phyloP scores from a whole-genome alignment of 83 land plant genomes.

The Thuja plicata region DNA sequence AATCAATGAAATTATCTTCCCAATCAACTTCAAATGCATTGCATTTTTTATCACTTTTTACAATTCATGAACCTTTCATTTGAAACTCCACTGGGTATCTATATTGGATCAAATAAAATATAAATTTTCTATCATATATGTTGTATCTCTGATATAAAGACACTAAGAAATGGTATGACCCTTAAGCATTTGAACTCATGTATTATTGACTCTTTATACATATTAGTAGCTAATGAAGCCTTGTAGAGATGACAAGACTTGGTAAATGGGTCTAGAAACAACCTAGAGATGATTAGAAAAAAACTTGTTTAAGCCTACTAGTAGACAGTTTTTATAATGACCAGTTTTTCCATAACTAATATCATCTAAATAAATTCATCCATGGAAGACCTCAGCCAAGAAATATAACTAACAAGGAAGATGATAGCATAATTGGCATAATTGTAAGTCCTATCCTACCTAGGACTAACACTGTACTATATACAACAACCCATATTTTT shows the following conservation, averaged over 20 bases:
- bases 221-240: not conserved
- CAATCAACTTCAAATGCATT: not conserved
- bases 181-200: not conserved
- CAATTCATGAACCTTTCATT: not conserved
- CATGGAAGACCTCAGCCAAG: not conserved
- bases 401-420: not conserved
- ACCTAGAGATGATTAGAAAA: not conserved
- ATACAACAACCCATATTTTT: not conserved
- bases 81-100: not conserved
- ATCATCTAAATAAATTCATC: not conserved
- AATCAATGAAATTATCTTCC: not conserved
- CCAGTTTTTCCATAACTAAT: not conserved
- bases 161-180: not conserved
- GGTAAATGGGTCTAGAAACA: not conserved
- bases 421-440: not conserved
- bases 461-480: not conserved
- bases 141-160: not conserved
- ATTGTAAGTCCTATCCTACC: not conserved
- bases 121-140: not conserved
- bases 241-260: not conserved
- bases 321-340: not conserved
- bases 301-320: not conserved
- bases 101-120: not conserved
- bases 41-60: not conserved
- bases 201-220: not conserved